phyloP scores from a whole-genome alignment of 164 flowering plant species.

The Vitis cinerea region DNA sequence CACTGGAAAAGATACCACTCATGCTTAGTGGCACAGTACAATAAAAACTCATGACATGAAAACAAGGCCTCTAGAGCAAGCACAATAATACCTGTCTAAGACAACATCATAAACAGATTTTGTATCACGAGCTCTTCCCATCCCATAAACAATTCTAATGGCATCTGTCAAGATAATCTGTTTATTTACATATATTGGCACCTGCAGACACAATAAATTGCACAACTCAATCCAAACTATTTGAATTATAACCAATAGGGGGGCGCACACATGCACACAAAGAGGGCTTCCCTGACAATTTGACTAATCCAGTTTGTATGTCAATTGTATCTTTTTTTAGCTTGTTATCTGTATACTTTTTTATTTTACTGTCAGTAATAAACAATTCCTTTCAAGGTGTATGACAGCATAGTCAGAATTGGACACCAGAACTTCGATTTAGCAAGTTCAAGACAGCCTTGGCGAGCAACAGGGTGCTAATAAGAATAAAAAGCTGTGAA shows the following conservation, averaged over 20 bases:
- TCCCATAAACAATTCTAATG: constrained; percentile 51
- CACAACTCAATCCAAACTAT: no score
- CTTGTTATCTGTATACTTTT: no score
- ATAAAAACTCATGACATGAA: not conserved
- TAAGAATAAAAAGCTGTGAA: not conserved
- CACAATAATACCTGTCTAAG: constrained; percentile 60
- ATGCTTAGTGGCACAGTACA: constrained; percentile 2
- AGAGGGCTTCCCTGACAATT: no score
- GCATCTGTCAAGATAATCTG: constrained; percentile 68
- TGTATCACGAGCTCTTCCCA: constrained; percentile 33
- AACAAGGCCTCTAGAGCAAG: not conserved
- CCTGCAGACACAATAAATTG: constrained; percentile 36
- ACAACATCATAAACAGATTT: constrained; percentile 64
- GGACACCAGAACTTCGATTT: no score
- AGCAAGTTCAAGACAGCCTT: not conserved
- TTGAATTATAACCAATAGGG: no score
- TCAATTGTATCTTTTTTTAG: no score
- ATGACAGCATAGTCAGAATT: no score
- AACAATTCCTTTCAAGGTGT: no score
- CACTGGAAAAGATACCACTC: constrained; percentile 42
- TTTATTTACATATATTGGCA: constrained; percentile 71
- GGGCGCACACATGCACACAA: no score
- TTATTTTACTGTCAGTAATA: no score
- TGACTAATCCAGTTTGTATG: no score
- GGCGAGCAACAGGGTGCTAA: not conserved